These are phyloP conservation scores for Alnus glutinosa DNA, from an alignment of 306 rosid genomes.

Conservation along the genomic window DNA sequence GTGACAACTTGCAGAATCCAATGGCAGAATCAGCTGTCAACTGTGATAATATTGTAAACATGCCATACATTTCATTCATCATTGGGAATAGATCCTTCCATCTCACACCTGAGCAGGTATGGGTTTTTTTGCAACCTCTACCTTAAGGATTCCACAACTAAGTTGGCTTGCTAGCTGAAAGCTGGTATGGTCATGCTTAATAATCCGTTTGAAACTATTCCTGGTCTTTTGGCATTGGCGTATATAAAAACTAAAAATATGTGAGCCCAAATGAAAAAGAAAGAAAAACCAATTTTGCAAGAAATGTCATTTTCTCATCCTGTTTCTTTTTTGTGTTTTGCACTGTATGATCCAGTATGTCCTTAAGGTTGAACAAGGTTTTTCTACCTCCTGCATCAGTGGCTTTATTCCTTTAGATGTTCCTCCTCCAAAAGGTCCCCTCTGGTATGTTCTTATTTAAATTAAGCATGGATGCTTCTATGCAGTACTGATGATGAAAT, in stretches of 20 bases:
- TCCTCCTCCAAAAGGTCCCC: neutral
- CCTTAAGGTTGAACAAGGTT: constrained; percentile 7
- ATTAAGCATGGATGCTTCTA: neutral
- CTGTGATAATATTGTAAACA: neutral
- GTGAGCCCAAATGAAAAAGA: neutral
- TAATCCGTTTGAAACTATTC: neutral
- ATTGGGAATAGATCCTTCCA: constrained; percentile 12
- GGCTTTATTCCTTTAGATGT: constrained; percentile 16
- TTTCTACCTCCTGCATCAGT: constrained; percentile 6
- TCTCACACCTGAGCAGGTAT: constrained; percentile 9
- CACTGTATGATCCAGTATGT: neutral
- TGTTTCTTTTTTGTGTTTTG: neutral
- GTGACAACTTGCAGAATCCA: constrained; percentile 15
- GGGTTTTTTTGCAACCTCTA: neutral
- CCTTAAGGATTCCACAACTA: neutral
- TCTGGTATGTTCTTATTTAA: constrained; percentile 9
- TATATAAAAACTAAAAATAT: too few species aligned
- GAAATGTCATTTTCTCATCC: neutral
- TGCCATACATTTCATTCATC: constrained; percentile 18
- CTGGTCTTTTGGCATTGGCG: neutral
- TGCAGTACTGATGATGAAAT: neutral
- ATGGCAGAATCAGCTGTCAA: neutral
- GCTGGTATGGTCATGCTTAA: neutral
- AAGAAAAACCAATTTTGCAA: neutral
- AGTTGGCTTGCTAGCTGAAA: too few species aligned